These are phyloP conservation scores for Phaeosphaeria sp. DNA, from an alignment of 2,329 filamentous ascomycete genomes.

Conservation along the genomic window DNA sequence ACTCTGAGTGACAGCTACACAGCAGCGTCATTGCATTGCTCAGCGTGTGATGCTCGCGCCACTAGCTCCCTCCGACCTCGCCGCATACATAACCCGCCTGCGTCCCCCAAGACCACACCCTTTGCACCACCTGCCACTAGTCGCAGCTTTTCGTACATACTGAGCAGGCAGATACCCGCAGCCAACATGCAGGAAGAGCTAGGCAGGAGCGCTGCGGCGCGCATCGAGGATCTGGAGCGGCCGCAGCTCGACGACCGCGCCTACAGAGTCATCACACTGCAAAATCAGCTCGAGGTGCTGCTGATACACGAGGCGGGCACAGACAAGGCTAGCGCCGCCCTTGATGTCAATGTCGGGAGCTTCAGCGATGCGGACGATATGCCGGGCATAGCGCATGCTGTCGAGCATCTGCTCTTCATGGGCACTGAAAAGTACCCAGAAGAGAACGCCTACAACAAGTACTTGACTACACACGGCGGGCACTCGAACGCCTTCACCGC, in stretches of 20 bases:
- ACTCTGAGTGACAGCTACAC: constrained; percentile 16
- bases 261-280: constrained; percentile 85
- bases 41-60: constrained; percentile 19
- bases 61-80: constrained; percentile 25
- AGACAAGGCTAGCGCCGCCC: constrained; percentile 93
- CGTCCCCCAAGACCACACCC: constrained; percentile 15
- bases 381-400: constrained; percentile 93
- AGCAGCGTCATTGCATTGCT: constrained; percentile 18
- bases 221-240: constrained; percentile 75
- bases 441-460: constrained; percentile 86
- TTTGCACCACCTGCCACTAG: constrained; percentile 13
- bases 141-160: constrained; percentile 14
- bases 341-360: constrained; percentile 95
- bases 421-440: constrained; percentile 93
- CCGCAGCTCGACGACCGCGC: constrained; percentile 83
- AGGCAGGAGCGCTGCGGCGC: constrained; percentile 32
- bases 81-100: constrained; percentile 24
- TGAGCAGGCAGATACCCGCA: constrained; percentile 11
- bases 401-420: constrained; percentile 98
- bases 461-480: constrained; percentile 87
- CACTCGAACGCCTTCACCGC: constrained; percentile 95
- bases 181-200: constrained; percentile 40
- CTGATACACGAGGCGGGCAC: constrained; percentile 93
- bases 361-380: constrained; percentile 92
- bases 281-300: constrained; percentile 88